Base-by-base conservation (phyloP, 495 filamentous ascomycete species). In the Bathelium albidoporum region DNA sequence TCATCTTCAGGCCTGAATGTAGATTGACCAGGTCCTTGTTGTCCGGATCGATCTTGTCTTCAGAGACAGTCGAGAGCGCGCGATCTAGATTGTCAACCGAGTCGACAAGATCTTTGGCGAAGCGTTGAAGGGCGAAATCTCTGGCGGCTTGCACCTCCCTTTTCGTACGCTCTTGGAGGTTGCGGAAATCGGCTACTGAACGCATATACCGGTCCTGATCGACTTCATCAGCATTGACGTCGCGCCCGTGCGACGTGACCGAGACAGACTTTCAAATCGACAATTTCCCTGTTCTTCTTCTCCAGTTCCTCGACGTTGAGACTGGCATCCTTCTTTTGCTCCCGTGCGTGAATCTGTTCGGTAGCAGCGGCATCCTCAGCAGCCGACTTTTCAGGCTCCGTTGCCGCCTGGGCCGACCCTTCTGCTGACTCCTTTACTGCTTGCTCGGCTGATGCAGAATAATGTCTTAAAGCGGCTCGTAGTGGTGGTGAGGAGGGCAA, bases 1-100 rank as follows among this genome's bases (percentile, higher is more conserved):
- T 97, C 93, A 98, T 96, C 75, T 89, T 88, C 65, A 98, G 77
- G 60, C 94, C 94, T 53, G 89, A 85, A 72, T 95, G 88, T 58
- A 98, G 82, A 67, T 86, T 89, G 43, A 83, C 79, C 2, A 98
- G 83, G 62, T 91, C 89, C 72, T 85, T 79, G 65, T 81, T 78
- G 16, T 44, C 67, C 41, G 64, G 66, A 34, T 79, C 77, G 75
- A 95, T 81, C 75, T 87, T 87, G 29, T 89, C 87, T 49, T 81
- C 71, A 45, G 90, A 86, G 60, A 97, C 94, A 62, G 85, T 88
- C 59, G 78, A 68, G 43, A 98, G 82, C 58, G 94, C 94, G 65
- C 91, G 90, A 76, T 98, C 94, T 59, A 98, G 85, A 81, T 97
- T 98, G 80, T 98, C 94, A 73, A 98, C 85, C 70, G 81, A 86